Conservation (phyloP, 495 filamentous ascomycete genomes). For the Penicillium lividum region DNA sequence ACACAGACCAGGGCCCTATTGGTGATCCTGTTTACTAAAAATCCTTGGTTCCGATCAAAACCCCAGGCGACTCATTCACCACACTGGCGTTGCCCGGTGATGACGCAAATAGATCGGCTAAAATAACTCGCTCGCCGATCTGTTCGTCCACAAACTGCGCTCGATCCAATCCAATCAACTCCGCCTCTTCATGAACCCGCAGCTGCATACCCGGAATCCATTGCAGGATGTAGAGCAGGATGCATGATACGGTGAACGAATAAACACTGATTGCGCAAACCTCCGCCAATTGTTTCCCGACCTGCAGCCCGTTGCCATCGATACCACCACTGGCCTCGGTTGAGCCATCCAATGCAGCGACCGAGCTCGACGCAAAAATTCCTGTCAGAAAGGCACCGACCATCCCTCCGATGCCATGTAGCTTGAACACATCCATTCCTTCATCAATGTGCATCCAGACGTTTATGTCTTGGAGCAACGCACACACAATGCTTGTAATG, state of each 20-base stretch:
- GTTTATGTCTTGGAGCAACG: constrained; percentile 53
- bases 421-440: constrained; percentile 63
- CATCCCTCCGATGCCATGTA: constrained; percentile 63
- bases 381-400: constrained; percentile 62
- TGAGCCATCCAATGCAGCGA: constrained; percentile 49
- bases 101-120: constrained; percentile 24
- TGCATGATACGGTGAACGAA: constrained; percentile 54
- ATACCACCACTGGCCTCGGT: constrained; percentile 52
- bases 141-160: constrained; percentile 63
- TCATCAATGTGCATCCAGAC: constrained; percentile 61
- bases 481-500: constrained; percentile 55
- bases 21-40: constrained; percentile 11
- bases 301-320: constrained; percentile 59
- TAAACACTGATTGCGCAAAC: constrained; percentile 58
- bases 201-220: constrained; percentile 60
- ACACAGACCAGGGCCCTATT: background rate
- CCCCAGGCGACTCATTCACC: constrained; percentile 3
- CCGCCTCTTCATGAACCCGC: constrained; percentile 55
- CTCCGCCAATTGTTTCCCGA: constrained; percentile 60
- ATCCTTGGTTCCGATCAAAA: constrained; percentile 18
- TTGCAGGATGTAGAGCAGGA: constrained; percentile 56
- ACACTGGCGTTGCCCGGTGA: constrained; percentile 16
- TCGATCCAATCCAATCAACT: constrained; percentile 57
- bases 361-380: constrained; percentile 55
- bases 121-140: constrained; percentile 47